Evolutionary conservation across 2,329 filamentous ascomycete genomes (phyloP), one percentile per base, ranked within the genome.

Genomic region (Cladosporium sp.): DNA sequence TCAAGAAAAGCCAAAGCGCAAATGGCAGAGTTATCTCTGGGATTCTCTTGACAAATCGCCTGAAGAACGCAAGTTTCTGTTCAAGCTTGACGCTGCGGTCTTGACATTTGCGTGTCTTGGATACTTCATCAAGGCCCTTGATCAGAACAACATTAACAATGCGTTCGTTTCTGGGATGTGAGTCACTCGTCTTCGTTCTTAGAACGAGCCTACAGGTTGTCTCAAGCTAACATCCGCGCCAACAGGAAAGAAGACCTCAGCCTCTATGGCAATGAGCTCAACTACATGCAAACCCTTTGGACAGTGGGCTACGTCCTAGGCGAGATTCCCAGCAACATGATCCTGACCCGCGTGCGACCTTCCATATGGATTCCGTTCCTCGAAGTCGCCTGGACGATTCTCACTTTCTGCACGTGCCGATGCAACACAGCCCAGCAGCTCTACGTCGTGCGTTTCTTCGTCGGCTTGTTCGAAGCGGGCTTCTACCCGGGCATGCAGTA

Each of bases 191-290:
- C 22, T 9, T 27, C 4, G 22, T n/a, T n/a, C n/a, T n/a, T 9
- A 27, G 5, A 27, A 27, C 22, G 22, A 27, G 22, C 22, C 9
- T 9, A 9, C 9, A 9, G 22, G 22, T 5, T 9, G 22, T 27
- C 22, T 27, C 4, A 27, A 27, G 22, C 22, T 27, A 9, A 27
- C 22, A 27, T 9, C 5, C 22, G 9, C 4, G 22, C 5, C 22
- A 27, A 27, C 9, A 27, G 22, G 72, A 68, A 79, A 58, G 74
- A 79, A 55, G 77, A 80, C 47, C 63, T 80, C 0, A 59, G 66
- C 2, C 62, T 82, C 13, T 72, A 75, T 39, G 70, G 72, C 1
- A 81, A 81, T 53, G 66, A 82, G 48, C 67, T 80, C 29, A 80
- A 81, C n/a, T 38, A 38, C 35, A 38, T 38, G 19, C 15, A 18